Conservation (phyloP, 306 rosid genomes). For the Alnus glutinosa region DNA sequence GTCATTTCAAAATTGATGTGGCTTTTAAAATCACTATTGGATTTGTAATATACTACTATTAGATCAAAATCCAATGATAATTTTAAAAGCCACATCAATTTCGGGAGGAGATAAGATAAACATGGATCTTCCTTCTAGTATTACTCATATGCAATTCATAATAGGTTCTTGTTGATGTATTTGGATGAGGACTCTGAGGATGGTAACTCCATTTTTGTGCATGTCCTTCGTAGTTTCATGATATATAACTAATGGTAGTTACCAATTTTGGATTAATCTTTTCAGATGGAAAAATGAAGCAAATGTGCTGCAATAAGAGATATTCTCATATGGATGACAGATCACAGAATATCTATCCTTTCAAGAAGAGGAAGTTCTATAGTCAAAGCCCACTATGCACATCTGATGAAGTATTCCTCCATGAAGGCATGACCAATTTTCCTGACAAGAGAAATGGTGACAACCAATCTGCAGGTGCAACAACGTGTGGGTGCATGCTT, state of each 20-base stretch:
- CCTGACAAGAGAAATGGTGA: slow-evolving; percentile 41
- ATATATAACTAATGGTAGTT: slow-evolving; percentile 19
- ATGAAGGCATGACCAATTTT: slow-evolving; percentile 42
- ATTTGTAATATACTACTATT: no score
- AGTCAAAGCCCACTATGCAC: slow-evolving; percentile 44
- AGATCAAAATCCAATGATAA: no score
- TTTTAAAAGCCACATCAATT: no score
- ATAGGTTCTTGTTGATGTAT: slow-evolving; percentile 1
- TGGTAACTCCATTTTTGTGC: neutral
- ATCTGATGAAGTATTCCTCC: slow-evolving; percentile 52
- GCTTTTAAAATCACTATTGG: no score
- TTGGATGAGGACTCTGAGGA: neutral
- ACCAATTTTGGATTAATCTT: slow-evolving; percentile 19
- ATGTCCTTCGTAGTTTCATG: neutral
- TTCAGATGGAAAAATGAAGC: slow-evolving; percentile 43
- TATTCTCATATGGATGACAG: slow-evolving; percentile 46
- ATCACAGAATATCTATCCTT: slow-evolving; percentile 67
- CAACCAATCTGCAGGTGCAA: slow-evolving; percentile 47
- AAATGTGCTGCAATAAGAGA: slow-evolving; percentile 20
- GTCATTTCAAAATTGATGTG: no score
- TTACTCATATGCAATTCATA: no score
- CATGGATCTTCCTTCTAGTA: no score
- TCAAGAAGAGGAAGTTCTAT: slow-evolving; percentile 75
- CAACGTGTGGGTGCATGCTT: slow-evolving; percentile 25
- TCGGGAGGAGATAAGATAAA: no score